phyloP scores from a whole-genome alignment of 73 alveolate genomes.

The Vitrella brassicaformis region DNA sequence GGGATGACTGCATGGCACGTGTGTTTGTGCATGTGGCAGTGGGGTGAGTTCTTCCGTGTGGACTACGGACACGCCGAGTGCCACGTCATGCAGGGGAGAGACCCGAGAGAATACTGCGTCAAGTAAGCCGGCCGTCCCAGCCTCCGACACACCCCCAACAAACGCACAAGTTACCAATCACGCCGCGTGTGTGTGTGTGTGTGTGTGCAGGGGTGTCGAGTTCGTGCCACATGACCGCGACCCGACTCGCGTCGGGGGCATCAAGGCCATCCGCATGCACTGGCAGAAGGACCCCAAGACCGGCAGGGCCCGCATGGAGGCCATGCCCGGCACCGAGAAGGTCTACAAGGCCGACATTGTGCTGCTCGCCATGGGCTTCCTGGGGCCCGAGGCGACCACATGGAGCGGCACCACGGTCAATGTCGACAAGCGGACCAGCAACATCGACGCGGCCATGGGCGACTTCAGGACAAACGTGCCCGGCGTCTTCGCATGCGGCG shows the following conservation, averaged over 20 bases:
- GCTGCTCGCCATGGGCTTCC: background rate
- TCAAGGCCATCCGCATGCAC: background rate
- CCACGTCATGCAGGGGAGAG: background rate
- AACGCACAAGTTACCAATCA: background rate
- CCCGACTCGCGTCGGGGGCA: background rate
- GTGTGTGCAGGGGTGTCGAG: background rate
- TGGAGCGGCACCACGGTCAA: background rate
- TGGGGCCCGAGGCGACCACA: background rate
- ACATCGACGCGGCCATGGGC: background rate
- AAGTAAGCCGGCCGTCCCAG: background rate
- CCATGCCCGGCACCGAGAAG: background rate
- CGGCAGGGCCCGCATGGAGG: background rate
- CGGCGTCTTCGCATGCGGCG: background rate
- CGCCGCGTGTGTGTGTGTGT: too few relatives aligned
- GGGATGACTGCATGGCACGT: background rate
- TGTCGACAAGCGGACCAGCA: background rate
- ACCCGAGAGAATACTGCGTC: slow-evolving; percentile 1
- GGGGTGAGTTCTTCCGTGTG: slow-evolving; percentile 4
- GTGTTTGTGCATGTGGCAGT: background rate
- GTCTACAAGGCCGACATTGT: background rate
- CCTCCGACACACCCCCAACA: background rate
- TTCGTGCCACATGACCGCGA: background rate
- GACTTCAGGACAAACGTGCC: background rate
- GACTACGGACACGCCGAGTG: slow-evolving; percentile 40
- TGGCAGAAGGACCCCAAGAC: background rate